phyloP scores from a whole-genome alignment of 306 rosid genomes.

The Prunus davidiana region DNA sequence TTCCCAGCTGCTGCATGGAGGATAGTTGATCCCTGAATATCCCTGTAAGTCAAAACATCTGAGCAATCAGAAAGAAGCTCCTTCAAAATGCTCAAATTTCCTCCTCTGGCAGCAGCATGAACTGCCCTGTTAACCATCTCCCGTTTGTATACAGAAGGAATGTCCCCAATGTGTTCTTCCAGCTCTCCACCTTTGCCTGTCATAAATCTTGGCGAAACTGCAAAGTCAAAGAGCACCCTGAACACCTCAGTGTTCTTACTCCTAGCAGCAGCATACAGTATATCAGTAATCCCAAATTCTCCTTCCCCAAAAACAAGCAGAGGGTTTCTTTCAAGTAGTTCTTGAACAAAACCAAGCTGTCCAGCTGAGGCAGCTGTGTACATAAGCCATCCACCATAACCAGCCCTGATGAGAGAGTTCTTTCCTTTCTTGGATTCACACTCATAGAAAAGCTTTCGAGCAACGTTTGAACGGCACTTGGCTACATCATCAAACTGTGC shows the following conservation, averaged over 20 bases:
- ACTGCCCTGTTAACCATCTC: slow-evolving; percentile 87
- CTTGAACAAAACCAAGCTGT: slow-evolving; percentile 59
- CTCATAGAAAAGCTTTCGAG: slow-evolving; percentile 61
- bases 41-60: slow-evolving; percentile 79
- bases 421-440: slow-evolving; percentile 61
- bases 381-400: slow-evolving; percentile 97
- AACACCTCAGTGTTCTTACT: slow-evolving; percentile 56
- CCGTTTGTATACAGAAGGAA: slow-evolving; percentile 73
- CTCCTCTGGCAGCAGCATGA: slow-evolving; percentile 97
- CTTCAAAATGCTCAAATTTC: slow-evolving; percentile 65
- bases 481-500: slow-evolving; percentile 74
- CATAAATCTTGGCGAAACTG: slow-evolving; percentile 68
- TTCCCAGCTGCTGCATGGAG: slow-evolving; percentile 94
- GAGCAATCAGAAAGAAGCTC: slow-evolving; percentile 67
- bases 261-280: slow-evolving; percentile 65
- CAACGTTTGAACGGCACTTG: slow-evolving; percentile 65
- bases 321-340: slow-evolving; percentile 50
- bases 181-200: slow-evolving; percentile 45
- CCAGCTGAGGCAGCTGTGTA: slow-evolving; percentile 99
- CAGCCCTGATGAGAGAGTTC: slow-evolving; percentile 69
- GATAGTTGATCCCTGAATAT: slow-evolving; percentile 72
- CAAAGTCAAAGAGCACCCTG: slow-evolving; percentile 63
- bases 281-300: slow-evolving; percentile 73
- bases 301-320: slow-evolving; percentile 77
- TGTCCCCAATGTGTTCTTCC: slow-evolving; percentile 63